Conservation (phyloP, 2,329 filamentous ascomycete genomes). For the Ophiocordyceps unilateralis region DNA sequence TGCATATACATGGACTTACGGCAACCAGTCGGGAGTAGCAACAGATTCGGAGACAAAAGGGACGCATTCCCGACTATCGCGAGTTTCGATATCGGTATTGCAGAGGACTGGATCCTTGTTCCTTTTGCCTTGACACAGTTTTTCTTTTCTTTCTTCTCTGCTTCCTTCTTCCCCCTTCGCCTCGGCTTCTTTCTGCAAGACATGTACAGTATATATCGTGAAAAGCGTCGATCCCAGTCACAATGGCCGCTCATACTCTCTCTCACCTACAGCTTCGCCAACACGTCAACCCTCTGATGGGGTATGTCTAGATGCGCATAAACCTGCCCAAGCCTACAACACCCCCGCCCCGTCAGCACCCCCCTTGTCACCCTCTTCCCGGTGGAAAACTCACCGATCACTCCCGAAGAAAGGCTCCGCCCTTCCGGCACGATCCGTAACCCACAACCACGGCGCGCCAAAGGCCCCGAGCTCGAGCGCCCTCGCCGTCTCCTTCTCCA, state of each 20-base stretch:
- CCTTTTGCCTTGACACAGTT: too few relatives aligned
- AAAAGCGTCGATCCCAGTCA: background rate
- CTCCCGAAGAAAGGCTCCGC: constrained; percentile 62
- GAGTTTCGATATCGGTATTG: too few relatives aligned
- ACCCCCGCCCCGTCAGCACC: background rate
- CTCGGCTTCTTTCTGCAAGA: too few relatives aligned
- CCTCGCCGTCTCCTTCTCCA: constrained; percentile 41
- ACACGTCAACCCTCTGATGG: constrained; percentile 31
- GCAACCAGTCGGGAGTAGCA: too few relatives aligned
- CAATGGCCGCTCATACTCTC: background rate
- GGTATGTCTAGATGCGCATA: constrained; percentile 48
- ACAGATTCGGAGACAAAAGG: too few relatives aligned
- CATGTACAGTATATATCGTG: too few relatives aligned
- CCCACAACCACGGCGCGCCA: constrained; percentile 63
- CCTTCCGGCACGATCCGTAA: constrained; percentile 36
- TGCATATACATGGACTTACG: too few relatives aligned
- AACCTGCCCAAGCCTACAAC: constrained; percentile 46
- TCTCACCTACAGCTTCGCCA: constrained; percentile 16
- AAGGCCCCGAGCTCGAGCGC: constrained; percentile 52
- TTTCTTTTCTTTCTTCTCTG: too few relatives aligned
- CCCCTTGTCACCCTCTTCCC: background rate
- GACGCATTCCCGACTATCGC: too few relatives aligned
- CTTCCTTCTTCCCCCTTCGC: too few relatives aligned
- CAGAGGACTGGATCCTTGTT: too few relatives aligned
- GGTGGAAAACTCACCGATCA: constrained; percentile 31